These are phyloP conservation scores for Capsicum rhomboideum DNA, from an alignment of 257 asterid genomes.

Conservation along the genomic window DNA sequence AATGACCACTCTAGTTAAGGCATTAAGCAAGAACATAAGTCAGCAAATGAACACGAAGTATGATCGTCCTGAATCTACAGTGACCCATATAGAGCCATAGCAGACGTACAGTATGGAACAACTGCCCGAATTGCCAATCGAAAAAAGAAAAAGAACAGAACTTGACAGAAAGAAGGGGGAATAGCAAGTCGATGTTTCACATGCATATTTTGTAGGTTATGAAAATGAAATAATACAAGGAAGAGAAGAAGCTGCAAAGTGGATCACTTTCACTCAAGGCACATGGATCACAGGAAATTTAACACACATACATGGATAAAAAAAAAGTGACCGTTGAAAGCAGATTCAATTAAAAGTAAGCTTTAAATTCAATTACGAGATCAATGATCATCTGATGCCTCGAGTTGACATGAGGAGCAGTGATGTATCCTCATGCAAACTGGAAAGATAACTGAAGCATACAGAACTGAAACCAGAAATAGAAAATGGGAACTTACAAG, in stretches of 20 bases:
- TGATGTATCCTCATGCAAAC: neutral
- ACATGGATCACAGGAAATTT: neutral
- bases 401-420: neutral
- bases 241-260: neutral
- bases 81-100: neutral
- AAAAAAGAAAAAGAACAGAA: neutral
- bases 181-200: neutral
- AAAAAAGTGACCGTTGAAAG: neutral
- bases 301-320: neutral
- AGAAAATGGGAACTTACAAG: constrained; percentile 42
- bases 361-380: neutral
- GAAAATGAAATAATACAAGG: neutral
- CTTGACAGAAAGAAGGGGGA: neutral
- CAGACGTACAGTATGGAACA: neutral
- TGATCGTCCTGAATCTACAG: neutral
- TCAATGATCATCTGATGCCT: neutral
- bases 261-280: neutral
- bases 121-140: neutral
- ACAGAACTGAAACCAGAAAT: neutral
- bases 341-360: neutral
- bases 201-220: neutral
- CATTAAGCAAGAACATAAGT: neutral
- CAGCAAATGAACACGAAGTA: neutral
- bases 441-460: neutral
- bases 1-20: neutral